phyloP scores from a whole-genome alignment of 495 filamentous ascomycete species.

The Zalerion maritima region DNA sequence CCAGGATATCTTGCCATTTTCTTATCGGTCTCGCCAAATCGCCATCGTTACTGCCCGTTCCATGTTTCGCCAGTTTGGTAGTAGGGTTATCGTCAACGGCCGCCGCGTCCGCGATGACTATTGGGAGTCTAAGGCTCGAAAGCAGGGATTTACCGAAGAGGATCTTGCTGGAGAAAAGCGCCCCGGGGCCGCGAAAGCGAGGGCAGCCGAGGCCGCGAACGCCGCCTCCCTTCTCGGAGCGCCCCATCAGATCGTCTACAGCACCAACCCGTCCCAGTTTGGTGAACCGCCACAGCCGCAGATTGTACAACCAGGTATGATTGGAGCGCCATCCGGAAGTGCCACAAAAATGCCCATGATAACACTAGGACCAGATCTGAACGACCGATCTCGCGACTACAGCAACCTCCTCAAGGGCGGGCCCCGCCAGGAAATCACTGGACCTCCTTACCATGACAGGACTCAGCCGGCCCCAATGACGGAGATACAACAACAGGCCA shows the following conservation, averaged over 20 bases:
- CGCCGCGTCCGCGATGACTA: conserved; percentile 93
- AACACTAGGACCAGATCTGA: conserved; percentile 58
- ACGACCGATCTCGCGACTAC: conserved; percentile 71
- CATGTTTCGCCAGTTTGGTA: conserved; percentile 99
- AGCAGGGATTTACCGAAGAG: conserved; percentile 96
- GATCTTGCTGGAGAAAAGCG: conserved; percentile 94
- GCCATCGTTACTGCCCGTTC: conserved; percentile 97
- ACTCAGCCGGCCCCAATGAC: conserved; percentile 60
- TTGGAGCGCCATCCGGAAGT: conserved; percentile 44
- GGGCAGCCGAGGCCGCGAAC: conserved; percentile 42
- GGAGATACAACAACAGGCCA: conserved; percentile 80
- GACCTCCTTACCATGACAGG: conserved; percentile 77
- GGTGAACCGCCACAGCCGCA: conserved; percentile 44
- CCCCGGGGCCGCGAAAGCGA: conserved; percentile 76
- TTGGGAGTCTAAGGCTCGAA: conserved; percentile 92
- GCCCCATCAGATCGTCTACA: conserved; percentile 71
- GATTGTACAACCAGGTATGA: conserved; percentile 55
- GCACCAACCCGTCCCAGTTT: conserved; percentile 52
- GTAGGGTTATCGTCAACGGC: conserved; percentile 77
- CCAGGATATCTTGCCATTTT: conserved; percentile 93
- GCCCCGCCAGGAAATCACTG: conserved; percentile 77
- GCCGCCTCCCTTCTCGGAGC: conserved; percentile 37
- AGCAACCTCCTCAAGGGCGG: conserved; percentile 58
- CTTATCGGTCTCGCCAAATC: conserved; percentile 93
- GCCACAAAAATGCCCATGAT: conserved; percentile 72